Evolutionary conservation across 306 rosid genomes (phyloP).

Genomic region (Crataegus laevigata): DNA sequence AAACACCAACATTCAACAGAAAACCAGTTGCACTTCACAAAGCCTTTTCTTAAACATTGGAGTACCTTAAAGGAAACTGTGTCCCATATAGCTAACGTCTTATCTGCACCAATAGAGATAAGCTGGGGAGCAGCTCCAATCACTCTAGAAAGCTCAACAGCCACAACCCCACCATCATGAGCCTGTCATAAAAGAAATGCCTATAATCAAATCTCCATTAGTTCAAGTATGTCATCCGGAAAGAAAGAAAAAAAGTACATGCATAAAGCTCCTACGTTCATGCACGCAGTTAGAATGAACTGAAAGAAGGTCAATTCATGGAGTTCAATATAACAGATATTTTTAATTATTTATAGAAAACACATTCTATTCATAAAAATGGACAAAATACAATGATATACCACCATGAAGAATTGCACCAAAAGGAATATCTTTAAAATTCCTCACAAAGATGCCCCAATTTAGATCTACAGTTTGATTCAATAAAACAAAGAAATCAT

Average conservation of each 20-base stretch:
- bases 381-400: not conserved
- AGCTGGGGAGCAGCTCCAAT: slow-evolving; percentile 96
- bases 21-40: slow-evolving; percentile 6
- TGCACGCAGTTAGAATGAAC: slow-evolving; percentile 1
- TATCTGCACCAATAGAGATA: slow-evolving; percentile 95
- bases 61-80: slow-evolving; percentile 84
- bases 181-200: slow-evolving; percentile 46
- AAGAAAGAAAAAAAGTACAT: slow-evolving; percentile 7
- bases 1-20: slow-evolving; percentile 7
- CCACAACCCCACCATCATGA: slow-evolving; percentile 97
- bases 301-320: not conserved
- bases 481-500: not conserved
- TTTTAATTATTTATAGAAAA: not conserved
- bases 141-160: slow-evolving; percentile 94
- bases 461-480: not conserved
- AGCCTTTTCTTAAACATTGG: slow-evolving; percentile 2
- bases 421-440: not conserved
- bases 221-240: slow-evolving; percentile 1
- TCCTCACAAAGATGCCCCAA: not conserved
- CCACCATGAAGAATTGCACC: not conserved
- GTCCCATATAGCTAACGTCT: slow-evolving; percentile 98
- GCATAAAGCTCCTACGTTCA: slow-evolving; percentile 5
- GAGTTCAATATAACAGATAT: not conserved
- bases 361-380: not conserved
- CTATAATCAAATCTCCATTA: not conserved